phyloP scores from a whole-genome alignment of 257 asterid species.

The Parsonsia alboflavescens region DNA sequence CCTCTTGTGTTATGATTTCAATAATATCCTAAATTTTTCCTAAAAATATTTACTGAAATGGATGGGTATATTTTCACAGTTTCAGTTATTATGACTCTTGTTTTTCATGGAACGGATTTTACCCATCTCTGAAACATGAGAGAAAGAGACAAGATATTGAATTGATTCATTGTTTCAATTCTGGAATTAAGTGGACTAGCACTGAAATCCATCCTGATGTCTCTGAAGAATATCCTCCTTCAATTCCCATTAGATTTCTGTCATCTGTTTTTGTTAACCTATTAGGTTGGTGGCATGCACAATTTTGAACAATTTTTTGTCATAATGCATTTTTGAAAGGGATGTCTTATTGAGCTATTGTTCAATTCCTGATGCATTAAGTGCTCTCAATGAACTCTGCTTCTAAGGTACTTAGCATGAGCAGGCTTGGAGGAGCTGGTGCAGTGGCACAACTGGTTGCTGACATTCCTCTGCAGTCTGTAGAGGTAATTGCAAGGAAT shows the following conservation, averaged over 20 bases:
- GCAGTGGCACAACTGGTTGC: slow-evolving; percentile 88
- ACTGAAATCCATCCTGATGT: neutral
- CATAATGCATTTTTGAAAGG: neutral
- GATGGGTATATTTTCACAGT: neutral
- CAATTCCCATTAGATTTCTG: neutral
- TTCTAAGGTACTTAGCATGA: slow-evolving; percentile 76
- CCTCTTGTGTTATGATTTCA: neutral
- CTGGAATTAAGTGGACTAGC: neutral
- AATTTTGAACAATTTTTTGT: neutral
- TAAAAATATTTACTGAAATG: neutral
- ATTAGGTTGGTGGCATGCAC: neutral
- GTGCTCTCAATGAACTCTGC: slow-evolving; percentile 9
- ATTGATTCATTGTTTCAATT: neutral
- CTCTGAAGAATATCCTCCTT: neutral
- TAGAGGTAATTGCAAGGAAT: slow-evolving; percentile 47
- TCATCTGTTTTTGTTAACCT: neutral
- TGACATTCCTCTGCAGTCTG: slow-evolving; percentile 63
- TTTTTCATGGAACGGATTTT: neutral
- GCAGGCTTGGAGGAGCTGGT: slow-evolving; percentile 88
- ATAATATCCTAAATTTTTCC: neutral
- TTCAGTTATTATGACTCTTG: neutral
- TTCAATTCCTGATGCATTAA: neutral
- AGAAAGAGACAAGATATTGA: neutral
- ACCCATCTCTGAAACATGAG: neutral
- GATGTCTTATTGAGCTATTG: neutral